Percentiles rank a stretch among this genome's conserved stretches.
These are phyloP conservation scores for Phytopythium kandeliae DNA, from an alignment of 352 stramenopile species.

Conservation along the genomic window DNA sequence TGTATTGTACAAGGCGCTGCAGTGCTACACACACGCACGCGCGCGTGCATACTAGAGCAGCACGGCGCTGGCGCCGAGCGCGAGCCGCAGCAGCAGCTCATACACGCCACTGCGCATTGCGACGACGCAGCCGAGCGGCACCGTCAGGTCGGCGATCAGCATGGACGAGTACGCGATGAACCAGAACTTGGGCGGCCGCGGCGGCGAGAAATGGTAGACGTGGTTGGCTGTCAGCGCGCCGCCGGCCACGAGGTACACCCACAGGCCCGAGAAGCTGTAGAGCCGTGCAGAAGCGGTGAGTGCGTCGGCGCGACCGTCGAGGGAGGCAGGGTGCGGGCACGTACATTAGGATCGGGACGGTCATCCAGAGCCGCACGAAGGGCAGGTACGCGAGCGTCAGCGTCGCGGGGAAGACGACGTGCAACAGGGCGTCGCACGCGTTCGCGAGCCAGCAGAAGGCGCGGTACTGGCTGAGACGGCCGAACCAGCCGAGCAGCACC, in stretches of 20 bases:
- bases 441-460: conserved; percentile 15
- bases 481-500: conserved; percentile 28
- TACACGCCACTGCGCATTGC: conserved; percentile 14
- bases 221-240: conserved; percentile 22
- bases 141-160: conserved; percentile 19
- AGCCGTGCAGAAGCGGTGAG: no score
- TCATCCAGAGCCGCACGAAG: conserved; percentile 32
- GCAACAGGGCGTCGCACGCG: conserved; percentile 17
- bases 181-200: conserved; percentile 27
- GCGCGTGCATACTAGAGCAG: background rate
- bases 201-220: conserved; percentile 32
- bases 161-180: conserved; percentile 22
- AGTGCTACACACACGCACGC: no score
- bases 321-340: background rate
- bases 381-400: conserved; percentile 17
- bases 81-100: conserved; percentile 10
- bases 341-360: conserved; percentile 18
- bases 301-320: no score
- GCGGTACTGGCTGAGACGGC: conserved; percentile 21
- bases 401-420: conserved; percentile 17
- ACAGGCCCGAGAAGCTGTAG: conserved; percentile 20
- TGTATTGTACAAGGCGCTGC: no score
- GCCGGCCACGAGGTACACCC: conserved; percentile 23
- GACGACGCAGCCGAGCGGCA: conserved; percentile 23
- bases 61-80: background rate